Base-by-base conservation (phyloP, 192 early-diverging fungal species). In the Phycomyces nitens region DNA sequence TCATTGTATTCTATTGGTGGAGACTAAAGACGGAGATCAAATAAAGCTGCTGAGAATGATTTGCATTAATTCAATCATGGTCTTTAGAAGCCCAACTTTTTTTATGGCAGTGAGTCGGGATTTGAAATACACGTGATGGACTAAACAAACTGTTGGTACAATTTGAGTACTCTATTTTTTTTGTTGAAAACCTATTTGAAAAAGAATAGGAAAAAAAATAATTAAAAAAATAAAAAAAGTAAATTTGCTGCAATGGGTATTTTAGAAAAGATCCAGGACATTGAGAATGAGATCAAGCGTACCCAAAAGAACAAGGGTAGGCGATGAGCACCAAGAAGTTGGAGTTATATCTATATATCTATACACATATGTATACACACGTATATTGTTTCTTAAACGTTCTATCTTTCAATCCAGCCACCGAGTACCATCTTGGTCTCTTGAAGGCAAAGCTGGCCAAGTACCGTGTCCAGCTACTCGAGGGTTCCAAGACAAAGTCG, bases 261-360 rank as follows among this genome's bases (percentile, higher is more conserved):
- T 60, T 65, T 91, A 20, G 93, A 95, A 76, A 93, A 92, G 79
- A 95, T 95, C 69, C 79, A 82, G 24, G 93, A 93, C 72, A 94
- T 95, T 69, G 92, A 94, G 77, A 82, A 71, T 60, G 93, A 95
- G 82, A 94, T 97, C 73, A 81, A 73, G 54, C 86, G 93, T 67
- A 98, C 96, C 39, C 96, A 99, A 78, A 98, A 98, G 84, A 99
- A 99, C 87, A 99, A 99, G 83, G 92, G 86, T 86, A 76, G 69
- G 41, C 14, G 9, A 29, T 14, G 53, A 57, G 14, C 34, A 43
- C n/a, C 39, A 49, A n/a, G n/a, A n/a, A n/a, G n/a, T n/a, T n/a
- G n/a, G n/a, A n/a, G n/a, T 41, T n/a, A 6, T 34, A 18, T 23
- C 20, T 52, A 57, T 39, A 10, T n/a, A 21, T 40, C 20, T 51